Evolutionary conservation across 78 protist genomes (phyloP).

Genomic region (slime mould (Dictyostelium discoideum)): dicty_2.7 NC_007091.3:1883501-1884000

Average conservation of each 20-base stretch:
- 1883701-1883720: too few species aligned
- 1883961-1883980: slow-evolving; percentile 74
- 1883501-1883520: too few species aligned
- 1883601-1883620: slow-evolving; percentile 64
- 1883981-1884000: not conserved
- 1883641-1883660: slow-evolving; percentile 49
- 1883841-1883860: slow-evolving; percentile 73
- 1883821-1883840: slow-evolving; percentile 5
- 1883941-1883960: slow-evolving; percentile 68
- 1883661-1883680: slow-evolving; percentile 70
- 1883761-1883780: too few species aligned
- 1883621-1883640: slow-evolving; percentile 44
- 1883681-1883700: slow-evolving; percentile 45
- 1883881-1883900: slow-evolving; percentile 67
- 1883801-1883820: slow-evolving; percentile 32
- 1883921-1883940: slow-evolving; percentile 78
- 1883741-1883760: not conserved
- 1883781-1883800: too few species aligned
- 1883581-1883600: slow-evolving; percentile 70
- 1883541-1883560: slow-evolving; percentile 54
- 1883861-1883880: slow-evolving; percentile 70
- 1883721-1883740: too few species aligned
- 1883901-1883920: slow-evolving; percentile 66
- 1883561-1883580: slow-evolving; percentile 75
- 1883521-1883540: not conserved